These are phyloP conservation scores for Monilinia polystroma DNA, from an alignment of 2,329 filamentous ascomycete genomes.

Conservation along the genomic window DNA sequence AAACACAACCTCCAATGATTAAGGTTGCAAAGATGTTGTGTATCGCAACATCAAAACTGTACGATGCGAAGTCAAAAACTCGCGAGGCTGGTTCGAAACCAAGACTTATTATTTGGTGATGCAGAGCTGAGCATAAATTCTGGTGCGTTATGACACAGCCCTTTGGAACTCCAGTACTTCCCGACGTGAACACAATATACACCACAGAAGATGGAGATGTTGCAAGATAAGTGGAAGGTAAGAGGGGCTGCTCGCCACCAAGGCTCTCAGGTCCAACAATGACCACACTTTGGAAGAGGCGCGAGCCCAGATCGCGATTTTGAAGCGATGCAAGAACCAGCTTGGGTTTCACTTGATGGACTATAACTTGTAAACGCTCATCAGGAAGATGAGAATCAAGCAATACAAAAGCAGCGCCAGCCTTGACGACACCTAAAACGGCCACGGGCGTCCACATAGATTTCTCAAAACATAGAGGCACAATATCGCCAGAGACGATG, in stretches of 20 bases:
- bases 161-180: slow-evolving; percentile 34
- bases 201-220: no score
- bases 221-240: no score
- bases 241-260: no score
- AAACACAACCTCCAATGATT: slow-evolving; percentile 28
- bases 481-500: slow-evolving; percentile 25
- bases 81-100: slow-evolving; percentile 16
- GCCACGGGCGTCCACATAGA: slow-evolving; percentile 33
- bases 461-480: slow-evolving; percentile 31
- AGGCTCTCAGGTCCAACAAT: no score
- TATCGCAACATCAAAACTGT: slow-evolving; percentile 29
- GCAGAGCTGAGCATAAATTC: background rate
- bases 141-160: slow-evolving; percentile 19
- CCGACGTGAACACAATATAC: slow-evolving; percentile 32
- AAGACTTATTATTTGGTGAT: background rate
- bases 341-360: slow-evolving; percentile 8
- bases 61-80: slow-evolving; percentile 30
- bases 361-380: background rate
- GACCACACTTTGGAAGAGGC: no score
- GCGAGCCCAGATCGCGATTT: no score
- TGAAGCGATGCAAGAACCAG: no score
- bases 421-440: slow-evolving; percentile 35
- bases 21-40: slow-evolving; percentile 28
- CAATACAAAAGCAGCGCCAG: slow-evolving; percentile 36
- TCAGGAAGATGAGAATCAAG: slow-evolving; percentile 31